Base-by-base conservation (phyloP, 352 stramenopile species). In the Pythium aristosporum region DNA sequence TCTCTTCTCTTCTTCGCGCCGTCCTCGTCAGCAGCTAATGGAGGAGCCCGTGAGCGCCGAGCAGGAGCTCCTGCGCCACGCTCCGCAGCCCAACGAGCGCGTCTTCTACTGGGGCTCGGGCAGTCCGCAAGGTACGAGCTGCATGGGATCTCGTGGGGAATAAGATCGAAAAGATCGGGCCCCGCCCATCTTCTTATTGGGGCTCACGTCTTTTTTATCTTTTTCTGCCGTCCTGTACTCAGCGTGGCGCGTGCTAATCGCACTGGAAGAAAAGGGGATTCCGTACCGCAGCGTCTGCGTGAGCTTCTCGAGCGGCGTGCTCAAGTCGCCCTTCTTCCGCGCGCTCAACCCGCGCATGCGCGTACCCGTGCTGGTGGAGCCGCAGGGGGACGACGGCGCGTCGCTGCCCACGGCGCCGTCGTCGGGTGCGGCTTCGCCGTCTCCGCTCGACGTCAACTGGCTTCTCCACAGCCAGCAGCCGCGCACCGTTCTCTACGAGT, bases 171-270 rank as follows among this genome's bases (percentile, higher is more conserved):
- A 39, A 39, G 34, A 39, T 39, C 34, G 12, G 37, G n/a, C n/a
- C n/a, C 18, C 42, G 9, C 42, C 13, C 16, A 48, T 48, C n/a
- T 9, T 48, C n/a, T 9, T 48, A 20, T 30, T 30, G 25, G 25
- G 25, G 25, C n/a, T 47, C 9, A 47, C 41, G 3, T 16, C 15
- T 23, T 21, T 1, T 55, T 13, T 23, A 2, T 28, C 16, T 55
- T 7, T 46, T 41, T 8, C 15, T 65, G 25, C 20, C 18, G 34
- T 41, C 60, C 1, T 64, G 2, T 55, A 0, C 23, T 21, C 54
- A 94, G 85, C 85, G 0, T 94, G 85, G 85, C 81, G 85, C n/a
- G 85, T 92, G 30, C 67, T 92, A 16, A 91, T 94, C 51, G 82
- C 80, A 32, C 62, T 94, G 39, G 82, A 94, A 44, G 85, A 94